Percentiles rank a stretch among this genome's conserved stretches.
Conservation (phyloP, 208 protist species). For the Trypanosoma scelopori region DNA sequence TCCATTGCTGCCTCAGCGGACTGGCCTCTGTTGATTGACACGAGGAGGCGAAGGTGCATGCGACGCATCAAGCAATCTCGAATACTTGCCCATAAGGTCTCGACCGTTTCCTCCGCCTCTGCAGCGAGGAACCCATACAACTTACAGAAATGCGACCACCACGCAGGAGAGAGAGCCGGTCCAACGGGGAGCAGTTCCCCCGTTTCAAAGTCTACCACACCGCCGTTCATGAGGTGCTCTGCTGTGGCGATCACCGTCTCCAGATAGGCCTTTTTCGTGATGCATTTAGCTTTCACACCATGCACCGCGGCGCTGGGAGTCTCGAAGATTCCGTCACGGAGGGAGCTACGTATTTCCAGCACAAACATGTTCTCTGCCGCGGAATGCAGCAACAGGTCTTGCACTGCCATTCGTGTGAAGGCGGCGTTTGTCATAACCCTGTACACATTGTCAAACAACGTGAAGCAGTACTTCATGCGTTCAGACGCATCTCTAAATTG, state of each 20-base stretch:
- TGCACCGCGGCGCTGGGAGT: constrained; percentile 6
- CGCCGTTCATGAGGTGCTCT: constrained; percentile 60
- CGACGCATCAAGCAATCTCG: constrained; percentile 9
- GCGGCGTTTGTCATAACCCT: constrained; percentile 68
- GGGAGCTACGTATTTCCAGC: constrained; percentile 83
- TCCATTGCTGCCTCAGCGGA: constrained; percentile 32
- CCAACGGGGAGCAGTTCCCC: constrained; percentile 39
- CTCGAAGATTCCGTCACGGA: constrained; percentile 55
- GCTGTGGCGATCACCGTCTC: constrained; percentile 52
- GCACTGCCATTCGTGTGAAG: constrained; percentile 75
- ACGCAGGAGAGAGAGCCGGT: neutral
- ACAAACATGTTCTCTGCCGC: constrained; percentile 65
- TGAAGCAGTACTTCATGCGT: constrained; percentile 80
- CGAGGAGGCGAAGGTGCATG: constrained; percentile 82
- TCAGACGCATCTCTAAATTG: constrained; percentile 21
- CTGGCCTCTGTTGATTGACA: constrained; percentile 72
- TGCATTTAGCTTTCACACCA: neutral
- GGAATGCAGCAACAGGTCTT: constrained; percentile 74
- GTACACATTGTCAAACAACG: constrained; percentile 81
- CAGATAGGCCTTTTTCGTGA: constrained; percentile 55
- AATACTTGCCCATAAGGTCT: constrained; percentile 11
- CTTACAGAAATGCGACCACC: constrained; percentile 13
- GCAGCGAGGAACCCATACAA: constrained; percentile 23
- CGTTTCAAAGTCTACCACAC: constrained; percentile 62
- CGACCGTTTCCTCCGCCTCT: neutral